Percentiles rank a stretch among this genome's conserved stretches.
These are phyloP conservation scores for Pseudogymnoascus sp. DNA, from an alignment of 2,329 filamentous ascomycete species.

Conservation along the genomic window DNA sequence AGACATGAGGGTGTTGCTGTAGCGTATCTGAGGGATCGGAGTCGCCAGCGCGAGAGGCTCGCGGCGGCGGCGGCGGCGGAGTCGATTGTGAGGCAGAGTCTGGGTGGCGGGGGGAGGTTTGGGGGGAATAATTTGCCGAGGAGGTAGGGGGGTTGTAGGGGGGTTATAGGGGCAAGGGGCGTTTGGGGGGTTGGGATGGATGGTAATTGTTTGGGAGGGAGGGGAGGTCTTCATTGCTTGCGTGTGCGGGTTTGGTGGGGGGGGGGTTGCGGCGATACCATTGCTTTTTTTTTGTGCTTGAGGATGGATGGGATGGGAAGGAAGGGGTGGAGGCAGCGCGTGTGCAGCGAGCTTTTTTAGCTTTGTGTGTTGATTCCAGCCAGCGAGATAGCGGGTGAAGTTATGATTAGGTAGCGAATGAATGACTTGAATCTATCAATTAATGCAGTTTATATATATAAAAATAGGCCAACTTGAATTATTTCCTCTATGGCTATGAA, in stretches of 20 bases:
- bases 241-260: not conserved
- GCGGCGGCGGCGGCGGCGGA: conserved; percentile 85
- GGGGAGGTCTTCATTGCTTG: not conserved
- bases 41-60: conserved; percentile 87
- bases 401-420: no score
- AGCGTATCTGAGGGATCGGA: conserved; percentile 79
- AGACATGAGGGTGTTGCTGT: conserved; percentile 84
- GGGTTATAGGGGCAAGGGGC: no score
- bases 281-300: not conserved
- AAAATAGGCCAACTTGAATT: no score
- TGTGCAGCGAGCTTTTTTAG: no score
- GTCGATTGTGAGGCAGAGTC: conserved; percentile 88
- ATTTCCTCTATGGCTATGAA: no score
- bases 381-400: no score
- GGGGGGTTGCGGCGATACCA: not conserved
- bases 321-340: no score
- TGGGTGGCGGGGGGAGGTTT: conserved; percentile 46
- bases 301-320: not conserved
- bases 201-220: not conserved
- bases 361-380: no score
- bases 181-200: not conserved
- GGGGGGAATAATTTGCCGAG: conserved; percentile 28
- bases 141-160: conserved; percentile 15
- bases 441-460: no score
- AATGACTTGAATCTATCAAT: no score